Evolutionary conservation across 768 basidiomycete species (phyloP), one percentile per base, ranked within the genome.

Genomic region (Leccinum incarnatum): DNA sequence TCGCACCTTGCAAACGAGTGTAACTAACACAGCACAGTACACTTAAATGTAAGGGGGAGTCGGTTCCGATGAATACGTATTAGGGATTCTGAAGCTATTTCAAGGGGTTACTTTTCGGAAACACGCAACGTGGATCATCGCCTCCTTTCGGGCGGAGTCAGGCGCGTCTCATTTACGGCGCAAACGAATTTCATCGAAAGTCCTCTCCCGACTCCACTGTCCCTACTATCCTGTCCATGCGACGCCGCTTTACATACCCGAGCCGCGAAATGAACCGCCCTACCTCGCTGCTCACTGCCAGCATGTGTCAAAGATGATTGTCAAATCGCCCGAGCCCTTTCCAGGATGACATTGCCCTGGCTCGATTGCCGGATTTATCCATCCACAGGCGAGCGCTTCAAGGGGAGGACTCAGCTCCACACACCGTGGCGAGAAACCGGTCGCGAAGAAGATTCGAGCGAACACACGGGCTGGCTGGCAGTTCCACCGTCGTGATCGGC

Each of bases 201-300:
- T 42, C n/a, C 42, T 49, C 48, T 27, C 27, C 23, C 46, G 21
- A 49, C 47, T 25, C 15, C 10, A 37, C 25, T 25, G 25, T 17
- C 36, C 36, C 9, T 40, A 27, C 23, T 4, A 32, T 32, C 48
- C 25, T 27, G 47, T 48, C 47, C 12, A 48, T 48, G 23, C 46
- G 47, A 27, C 3, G 23, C 23, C 21, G 19, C 17, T 42, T n/a
- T 19, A 19, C n/a, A 19, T 45, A 45, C 11, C 40, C 37, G 30
- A 34, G 12, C 58, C 14, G 21, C 59, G 27, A 59, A 51, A 36
- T 57, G 53, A 57, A 57, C 53, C 42, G 6, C 30, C 23, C 42
- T 19, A 45, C 42, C 42, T 45, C 42, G n/a, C 27, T 19, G 21
- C 10, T 25, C 32, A 23, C 34, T 17, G 48, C 46, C 46, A 23